Percentiles rank a stretch among this genome's conserved stretches.
Evolutionary conservation across 768 basidiomycete genomes (phyloP).

Genomic region (Myochromella boudieri): DNA sequence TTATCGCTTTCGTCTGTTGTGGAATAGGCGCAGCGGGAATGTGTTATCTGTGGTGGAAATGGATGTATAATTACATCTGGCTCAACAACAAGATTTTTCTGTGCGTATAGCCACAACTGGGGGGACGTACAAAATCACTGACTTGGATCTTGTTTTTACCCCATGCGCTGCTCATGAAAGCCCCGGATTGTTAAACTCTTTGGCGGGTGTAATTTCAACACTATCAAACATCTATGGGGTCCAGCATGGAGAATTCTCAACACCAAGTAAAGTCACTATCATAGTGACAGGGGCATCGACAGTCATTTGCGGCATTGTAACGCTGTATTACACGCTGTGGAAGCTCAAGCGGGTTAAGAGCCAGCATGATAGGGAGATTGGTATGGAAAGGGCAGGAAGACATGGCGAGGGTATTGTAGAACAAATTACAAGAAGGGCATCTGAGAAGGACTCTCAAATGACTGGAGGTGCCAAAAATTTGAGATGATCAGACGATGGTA

Average conservation of each 20-base stretch:
- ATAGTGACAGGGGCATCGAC: constrained; percentile 43
- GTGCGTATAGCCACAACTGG: constrained; percentile 30
- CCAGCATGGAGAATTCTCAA: constrained; percentile 45
- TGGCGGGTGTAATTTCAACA: constrained; percentile 57
- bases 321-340: constrained; percentile 44
- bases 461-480: too few species aligned
- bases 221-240: constrained; percentile 49
- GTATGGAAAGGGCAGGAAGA: constrained; percentile 39
- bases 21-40: constrained; percentile 53
- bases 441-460: constrained; percentile 12
- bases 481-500: too few species aligned
- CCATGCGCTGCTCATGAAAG: too few species aligned
- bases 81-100: constrained; percentile 54
- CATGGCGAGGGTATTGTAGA: constrained; percentile 42
- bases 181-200: constrained; percentile 56
- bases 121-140: neutral
- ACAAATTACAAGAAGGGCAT: constrained; percentile 18
- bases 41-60: constrained; percentile 60
- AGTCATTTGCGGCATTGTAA: constrained; percentile 40
- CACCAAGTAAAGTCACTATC: constrained; percentile 43
- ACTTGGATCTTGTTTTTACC: neutral
- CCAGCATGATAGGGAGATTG: constrained; percentile 40
- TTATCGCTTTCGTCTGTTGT: constrained; percentile 56
- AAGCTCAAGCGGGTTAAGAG: constrained; percentile 40
- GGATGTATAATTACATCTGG: constrained; percentile 62